A percentile compares a stretch with the other conserved stretches of the same genome.
Evolutionary conservation across 352 stramenopile species (phyloP).

Genomic region (Phytophthora foliorum): DNA sequence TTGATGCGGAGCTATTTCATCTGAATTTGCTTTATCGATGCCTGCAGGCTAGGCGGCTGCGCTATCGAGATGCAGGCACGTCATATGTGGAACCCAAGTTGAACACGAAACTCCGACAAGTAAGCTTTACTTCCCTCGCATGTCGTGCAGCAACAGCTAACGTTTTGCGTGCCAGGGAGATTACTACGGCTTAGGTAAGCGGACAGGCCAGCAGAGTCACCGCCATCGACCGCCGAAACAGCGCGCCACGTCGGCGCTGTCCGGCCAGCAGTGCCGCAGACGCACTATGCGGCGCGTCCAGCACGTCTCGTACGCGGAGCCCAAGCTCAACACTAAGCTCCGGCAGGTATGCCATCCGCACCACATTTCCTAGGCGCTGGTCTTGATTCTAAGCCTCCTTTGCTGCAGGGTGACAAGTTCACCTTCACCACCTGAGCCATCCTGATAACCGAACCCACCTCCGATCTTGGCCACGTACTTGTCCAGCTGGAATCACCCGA

Average conservation of each 20-base stretch:
- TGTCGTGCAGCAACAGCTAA: conserved; percentile 9
- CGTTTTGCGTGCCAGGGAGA: conserved; percentile 51
- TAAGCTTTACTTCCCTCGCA: conserved; percentile 18
- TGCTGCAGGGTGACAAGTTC: conserved; percentile 72
- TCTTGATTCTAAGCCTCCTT: conserved; percentile 24
- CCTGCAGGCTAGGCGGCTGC: conserved; percentile 43
- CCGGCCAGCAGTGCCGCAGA: conserved; percentile 30
- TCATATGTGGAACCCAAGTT: conserved; percentile 73
- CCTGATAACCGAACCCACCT: conserved; percentile 8
- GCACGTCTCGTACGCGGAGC: conserved; percentile 70
- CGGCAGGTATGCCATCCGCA: conserved; percentile 58
- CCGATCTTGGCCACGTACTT: conserved; percentile 13
- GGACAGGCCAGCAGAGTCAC: conserved; percentile 19
- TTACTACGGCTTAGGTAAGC: conserved; percentile 71
- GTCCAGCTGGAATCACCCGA: conserved; percentile 20
- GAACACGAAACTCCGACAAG: conserved; percentile 70
- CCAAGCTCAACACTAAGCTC: conserved; percentile 86
- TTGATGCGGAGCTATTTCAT: background rate
- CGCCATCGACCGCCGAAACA: conserved; percentile 23
- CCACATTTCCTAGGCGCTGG: conserved; percentile 1
- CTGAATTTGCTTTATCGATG: conserved; percentile 1
- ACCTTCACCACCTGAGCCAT: conserved; percentile 76
- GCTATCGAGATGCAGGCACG: conserved; percentile 46
- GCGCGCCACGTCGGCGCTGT: conserved; percentile 27
- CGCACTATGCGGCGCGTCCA: conserved; percentile 41